These are phyloP conservation scores for Pseudonitzschia pungens DNA, from an alignment of 108 stramenopile genomes.

Conservation along the genomic window DNA sequence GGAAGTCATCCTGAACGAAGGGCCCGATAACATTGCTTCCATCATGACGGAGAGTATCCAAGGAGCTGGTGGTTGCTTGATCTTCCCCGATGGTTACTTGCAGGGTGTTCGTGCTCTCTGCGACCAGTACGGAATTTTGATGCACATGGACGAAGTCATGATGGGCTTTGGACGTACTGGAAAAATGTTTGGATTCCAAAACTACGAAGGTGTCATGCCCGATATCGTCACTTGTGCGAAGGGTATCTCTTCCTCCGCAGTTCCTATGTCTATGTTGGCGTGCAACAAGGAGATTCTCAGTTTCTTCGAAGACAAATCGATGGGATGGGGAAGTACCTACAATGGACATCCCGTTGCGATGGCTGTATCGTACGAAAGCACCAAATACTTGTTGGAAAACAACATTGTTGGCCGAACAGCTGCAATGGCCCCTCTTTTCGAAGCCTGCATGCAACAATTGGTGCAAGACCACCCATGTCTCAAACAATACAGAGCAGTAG, in stretches of 20 bases:
- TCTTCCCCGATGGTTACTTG: constrained; percentile 67
- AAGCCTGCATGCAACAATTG: constrained; percentile 44
- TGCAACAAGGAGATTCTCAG: constrained; percentile 53
- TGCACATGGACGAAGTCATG: constrained; percentile 97
- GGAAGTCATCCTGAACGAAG: constrained; percentile 69
- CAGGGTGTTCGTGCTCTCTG: constrained; percentile 79
- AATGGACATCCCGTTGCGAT: constrained; percentile 71
- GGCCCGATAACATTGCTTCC: constrained; percentile 74
- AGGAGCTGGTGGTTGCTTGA: constrained; percentile 92
- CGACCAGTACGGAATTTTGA: constrained; percentile 86
- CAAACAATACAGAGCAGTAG: constrained; percentile 58
- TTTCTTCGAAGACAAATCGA: constrained; percentile 64
- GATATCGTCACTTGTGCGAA: constrained; percentile 93
- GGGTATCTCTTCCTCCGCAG: constrained; percentile 56
- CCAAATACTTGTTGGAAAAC: constrained; percentile 54
- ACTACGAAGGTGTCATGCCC: constrained; percentile 85
- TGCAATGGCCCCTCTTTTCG: constrained; percentile 50
- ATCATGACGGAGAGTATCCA: constrained; percentile 93
- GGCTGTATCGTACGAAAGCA: constrained; percentile 58
- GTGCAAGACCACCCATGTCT: constrained; percentile 52
- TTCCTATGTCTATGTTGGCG: constrained; percentile 59
- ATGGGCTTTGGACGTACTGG: constrained; percentile 96
- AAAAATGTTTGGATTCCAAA: constrained; percentile 91
- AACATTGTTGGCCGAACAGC: constrained; percentile 51
- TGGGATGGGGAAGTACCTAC: constrained; percentile 63